Evolutionary conservation across 805 yeast species (phyloP), one percentile per base, ranked within the genome.

Genomic region (Jamesozyma rosinii): DNA sequence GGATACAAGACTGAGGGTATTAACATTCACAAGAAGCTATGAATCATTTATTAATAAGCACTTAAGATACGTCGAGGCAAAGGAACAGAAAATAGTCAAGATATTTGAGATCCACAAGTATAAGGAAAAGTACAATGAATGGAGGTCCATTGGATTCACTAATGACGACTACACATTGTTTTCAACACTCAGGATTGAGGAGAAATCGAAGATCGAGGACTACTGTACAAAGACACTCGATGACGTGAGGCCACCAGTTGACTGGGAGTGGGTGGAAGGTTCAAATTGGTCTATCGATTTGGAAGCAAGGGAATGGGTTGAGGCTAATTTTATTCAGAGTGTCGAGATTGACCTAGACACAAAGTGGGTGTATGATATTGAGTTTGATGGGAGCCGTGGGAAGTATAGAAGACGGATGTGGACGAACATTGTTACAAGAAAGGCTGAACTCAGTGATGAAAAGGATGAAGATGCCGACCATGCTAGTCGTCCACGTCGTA

Each of bases 351-450:
- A 86, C 62, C 67, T 74, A 24, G 88, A 79, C 44, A 83, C 82
- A 34, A 86, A 86, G 60, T 86, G 95, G 95, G 90, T 84, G 17
- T 86, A 86, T 58, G 95, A 86, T 59, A 56, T 61, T 32, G 57
- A 58, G 37, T 37, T 57, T 8, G 65, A 59, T 33, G 58, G 61
- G 4, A 50, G 51, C 9, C 54, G 62, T 32, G 63, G 63, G 3
- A 51, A 63, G 35, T 73, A 67, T 54, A 67, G 89, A 50, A 68
- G 90, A 55, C 68, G 90, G 54, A 69, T 87, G 58, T 82, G 89
- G 89, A 63, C 75, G 2, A 62, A 85, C 42, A 47, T 53, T 6
- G 67, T 66, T 26, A 49, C 52, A 0, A 54, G 71, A 42, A 38
- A 47, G 17, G 48, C 6, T 18, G 36, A 29, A 5, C 15, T 37